Percentiles rank a stretch among this genome's conserved stretches.
These are phyloP conservation scores for Epichloe elymi DNA, from an alignment of 2,329 filamentous ascomycete genomes.

Conservation along the genomic window DNA sequence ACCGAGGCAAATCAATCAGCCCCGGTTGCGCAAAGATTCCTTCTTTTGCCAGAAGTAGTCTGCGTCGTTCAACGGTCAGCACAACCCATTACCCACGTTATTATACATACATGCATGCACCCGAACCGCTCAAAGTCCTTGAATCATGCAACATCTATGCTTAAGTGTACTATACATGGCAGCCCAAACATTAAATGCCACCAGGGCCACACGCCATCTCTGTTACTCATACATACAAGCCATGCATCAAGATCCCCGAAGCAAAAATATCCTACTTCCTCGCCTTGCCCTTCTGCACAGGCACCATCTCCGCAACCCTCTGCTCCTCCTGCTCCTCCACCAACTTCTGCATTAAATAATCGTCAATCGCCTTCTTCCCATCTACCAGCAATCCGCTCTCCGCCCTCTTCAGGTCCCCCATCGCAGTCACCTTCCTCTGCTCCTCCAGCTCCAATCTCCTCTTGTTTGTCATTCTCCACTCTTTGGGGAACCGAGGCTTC, in stretches of 20 bases:
- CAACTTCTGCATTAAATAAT: constrained; percentile 18
- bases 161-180: too few species aligned
- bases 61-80: too few species aligned
- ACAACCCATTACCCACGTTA: too few species aligned
- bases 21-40: too few species aligned
- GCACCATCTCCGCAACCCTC: constrained; percentile 19
- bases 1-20: too few species aligned
- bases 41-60: too few species aligned
- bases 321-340: constrained; percentile 22
- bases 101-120: too few species aligned
- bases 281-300: constrained; percentile 10
- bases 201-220: not conserved
- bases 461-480: constrained; percentile 68
- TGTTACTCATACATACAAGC: not conserved
- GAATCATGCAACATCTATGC: too few species aligned
- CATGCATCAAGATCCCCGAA: not conserved
- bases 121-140: too few species aligned
- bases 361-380: constrained; percentile 36
- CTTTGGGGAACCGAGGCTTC: constrained; percentile 60
- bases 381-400: constrained; percentile 45
- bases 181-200: too few species aligned
- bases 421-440: constrained; percentile 36
- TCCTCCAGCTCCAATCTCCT: constrained; percentile 52
- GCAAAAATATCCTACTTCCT: not conserved
- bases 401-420: constrained; percentile 40